phyloP scores from a whole-genome alignment of 192 early-diverging fungal genomes.

The Backusella luteola region DNA sequence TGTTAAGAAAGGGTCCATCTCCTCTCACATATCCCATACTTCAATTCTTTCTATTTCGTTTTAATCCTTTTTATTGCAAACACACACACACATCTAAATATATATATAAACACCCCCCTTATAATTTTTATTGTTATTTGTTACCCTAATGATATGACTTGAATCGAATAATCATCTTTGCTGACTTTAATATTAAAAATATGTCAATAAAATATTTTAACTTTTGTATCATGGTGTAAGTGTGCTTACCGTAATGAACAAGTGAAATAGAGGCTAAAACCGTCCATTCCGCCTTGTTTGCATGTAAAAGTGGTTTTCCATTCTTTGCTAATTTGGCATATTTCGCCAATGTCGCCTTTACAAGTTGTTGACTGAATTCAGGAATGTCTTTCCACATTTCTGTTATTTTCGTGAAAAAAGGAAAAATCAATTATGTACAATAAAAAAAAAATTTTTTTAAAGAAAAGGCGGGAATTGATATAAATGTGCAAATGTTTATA shows the following conservation, averaged over 20 bases:
- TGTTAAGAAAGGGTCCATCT: too few relatives aligned
- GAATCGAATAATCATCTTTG: slow-evolving; percentile 19
- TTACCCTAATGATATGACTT: slow-evolving; percentile 24
- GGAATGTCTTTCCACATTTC: slow-evolving; percentile 9
- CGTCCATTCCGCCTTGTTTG: slow-evolving; percentile 75
- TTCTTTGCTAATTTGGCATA: slow-evolving; percentile 66
- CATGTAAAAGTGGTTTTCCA: slow-evolving; percentile 65
- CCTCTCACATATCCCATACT: neutral
- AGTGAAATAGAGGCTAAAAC: slow-evolving; percentile 77
- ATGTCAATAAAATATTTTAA: slow-evolving; percentile 6
- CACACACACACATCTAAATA: neutral
- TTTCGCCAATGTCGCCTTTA: slow-evolving; percentile 46
- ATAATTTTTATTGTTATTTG: neutral
- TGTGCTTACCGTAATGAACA: slow-evolving; percentile 1
- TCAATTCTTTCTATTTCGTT: neutral
- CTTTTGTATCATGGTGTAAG: neutral
- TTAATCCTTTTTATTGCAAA: neutral
- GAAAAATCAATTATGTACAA: neutral
- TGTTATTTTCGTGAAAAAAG: neutral
- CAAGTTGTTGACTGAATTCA: slow-evolving; percentile 44
- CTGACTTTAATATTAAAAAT: neutral
- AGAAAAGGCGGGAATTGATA: slow-evolving; percentile 8
- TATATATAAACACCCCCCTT: neutral
- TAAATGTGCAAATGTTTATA: neutral
- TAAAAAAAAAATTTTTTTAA: slow-evolving; percentile 6